Conservation (phyloP, 2,329 filamentous ascomycete genomes). For the Colletotrichum siamense region DNA sequence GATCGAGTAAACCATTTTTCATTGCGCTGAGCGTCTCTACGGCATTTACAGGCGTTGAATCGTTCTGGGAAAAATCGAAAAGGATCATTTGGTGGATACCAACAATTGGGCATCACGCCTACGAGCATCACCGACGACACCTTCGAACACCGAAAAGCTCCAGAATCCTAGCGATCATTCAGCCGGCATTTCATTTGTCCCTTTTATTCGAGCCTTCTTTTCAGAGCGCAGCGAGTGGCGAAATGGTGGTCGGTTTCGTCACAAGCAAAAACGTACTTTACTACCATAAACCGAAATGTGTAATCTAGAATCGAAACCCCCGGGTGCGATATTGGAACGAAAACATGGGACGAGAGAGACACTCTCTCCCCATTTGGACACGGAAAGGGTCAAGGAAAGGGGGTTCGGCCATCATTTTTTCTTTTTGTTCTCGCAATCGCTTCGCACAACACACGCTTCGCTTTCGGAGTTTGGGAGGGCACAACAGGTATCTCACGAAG, state of each 20-base stretch:
- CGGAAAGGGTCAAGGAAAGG: conserved; percentile 3
- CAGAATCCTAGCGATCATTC: not conserved
- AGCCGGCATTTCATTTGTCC: conserved; percentile 22
- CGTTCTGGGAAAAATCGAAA: not conserved
- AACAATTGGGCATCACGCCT: not conserved
- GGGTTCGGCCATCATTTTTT: conserved; percentile 11
- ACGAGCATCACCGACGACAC: not conserved
- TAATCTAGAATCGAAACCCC: conserved; percentile 30
- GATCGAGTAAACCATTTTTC: not conserved
- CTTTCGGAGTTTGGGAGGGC: conserved; percentile 9
- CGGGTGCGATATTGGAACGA: conserved; percentile 13
- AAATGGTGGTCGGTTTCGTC: conserved; percentile 7
- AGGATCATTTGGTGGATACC: not conserved
- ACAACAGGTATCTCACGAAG: not conserved
- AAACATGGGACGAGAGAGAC: not conserved
- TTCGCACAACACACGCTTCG: not conserved
- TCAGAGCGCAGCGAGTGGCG: conserved; percentile 14
- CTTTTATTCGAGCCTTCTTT: conserved; percentile 15
- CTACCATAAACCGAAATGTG: conserved; percentile 38
- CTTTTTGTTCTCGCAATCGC: not conserved
- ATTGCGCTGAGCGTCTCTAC: not conserved
- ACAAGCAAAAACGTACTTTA: conserved; percentile 20
- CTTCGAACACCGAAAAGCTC: not conserved
- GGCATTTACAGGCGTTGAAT: not conserved
- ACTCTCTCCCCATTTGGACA: conserved; percentile 3